Evolutionary conservation across 441 rosid genomes (phyloP).

Genomic region (Cnidoscolus chayamansa): DNA sequence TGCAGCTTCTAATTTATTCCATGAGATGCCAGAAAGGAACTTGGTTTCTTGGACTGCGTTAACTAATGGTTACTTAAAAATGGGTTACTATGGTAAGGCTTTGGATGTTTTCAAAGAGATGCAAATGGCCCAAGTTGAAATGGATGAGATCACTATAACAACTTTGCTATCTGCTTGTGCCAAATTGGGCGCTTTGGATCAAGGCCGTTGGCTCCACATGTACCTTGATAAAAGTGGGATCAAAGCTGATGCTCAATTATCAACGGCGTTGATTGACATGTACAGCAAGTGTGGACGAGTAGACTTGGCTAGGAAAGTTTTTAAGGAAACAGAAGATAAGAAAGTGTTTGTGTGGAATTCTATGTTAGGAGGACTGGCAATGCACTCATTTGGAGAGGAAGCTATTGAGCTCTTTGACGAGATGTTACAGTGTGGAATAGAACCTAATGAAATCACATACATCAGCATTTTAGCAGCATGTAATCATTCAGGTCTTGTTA

Average conservation of each 20-base stretch:
- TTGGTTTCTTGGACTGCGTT: constrained; percentile 30
- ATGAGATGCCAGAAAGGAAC: constrained; percentile 28
- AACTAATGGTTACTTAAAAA: constrained; percentile 24
- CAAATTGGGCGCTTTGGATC: constrained; percentile 27
- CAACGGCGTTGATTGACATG: constrained; percentile 32
- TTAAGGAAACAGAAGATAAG: constrained; percentile 20
- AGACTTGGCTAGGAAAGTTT: constrained; percentile 27
- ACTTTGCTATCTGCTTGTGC: constrained; percentile 30
- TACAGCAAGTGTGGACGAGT: constrained; percentile 29
- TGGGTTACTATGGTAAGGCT: constrained; percentile 24
- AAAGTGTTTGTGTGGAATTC: constrained; percentile 28
- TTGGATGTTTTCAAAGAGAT: constrained; percentile 27
- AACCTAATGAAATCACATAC: constrained; percentile 62
- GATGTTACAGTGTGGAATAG: constrained; percentile 52
- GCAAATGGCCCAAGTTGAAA: constrained; percentile 21
- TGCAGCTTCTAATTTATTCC: constrained; percentile 23
- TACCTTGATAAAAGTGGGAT: constrained; percentile 18
- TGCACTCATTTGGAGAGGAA: constrained; percentile 32
- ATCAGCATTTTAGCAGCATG: constrained; percentile 59
- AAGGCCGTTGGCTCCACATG: constrained; percentile 27
- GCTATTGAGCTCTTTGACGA: constrained; percentile 41
- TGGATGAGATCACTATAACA: constrained; percentile 23
- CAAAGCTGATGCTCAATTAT: constrained; percentile 23
- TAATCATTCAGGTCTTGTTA: constrained; percentile 62
- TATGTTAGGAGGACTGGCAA: constrained; percentile 29